Evolutionary conservation across 2,329 filamentous ascomycete genomes (phyloP).

Genomic region (Pseudocercospora pini-densiflorae): DNA sequence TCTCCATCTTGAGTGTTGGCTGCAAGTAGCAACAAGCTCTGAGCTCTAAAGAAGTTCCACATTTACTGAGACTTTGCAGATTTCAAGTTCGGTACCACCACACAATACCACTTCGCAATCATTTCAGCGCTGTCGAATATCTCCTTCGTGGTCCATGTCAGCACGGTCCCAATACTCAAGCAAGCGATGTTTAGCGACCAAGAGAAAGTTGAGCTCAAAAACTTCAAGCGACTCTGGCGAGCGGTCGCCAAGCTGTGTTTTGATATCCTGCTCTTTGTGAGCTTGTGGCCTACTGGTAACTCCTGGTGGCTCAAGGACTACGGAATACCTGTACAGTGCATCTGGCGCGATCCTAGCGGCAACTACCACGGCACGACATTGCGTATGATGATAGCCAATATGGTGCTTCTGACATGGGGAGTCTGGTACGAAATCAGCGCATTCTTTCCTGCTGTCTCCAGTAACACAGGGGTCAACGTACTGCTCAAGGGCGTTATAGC

Average conservation of each 20-base stretch:
- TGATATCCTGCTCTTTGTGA: neutral
- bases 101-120: constrained; percentile 4
- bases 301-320: neutral
- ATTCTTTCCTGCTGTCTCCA: neutral
- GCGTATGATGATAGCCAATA: neutral
- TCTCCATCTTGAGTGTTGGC: constrained; percentile 1
- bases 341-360: neutral
- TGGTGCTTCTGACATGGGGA: constrained; percentile 1
- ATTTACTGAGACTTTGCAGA: neutral
- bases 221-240: constrained; percentile 6
- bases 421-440: neutral
- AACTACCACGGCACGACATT: neutral
- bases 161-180: neutral
- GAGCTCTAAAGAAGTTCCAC: no score
- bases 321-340: neutral
- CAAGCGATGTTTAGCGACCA: neutral
- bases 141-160: neutral
- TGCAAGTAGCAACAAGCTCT: neutral
- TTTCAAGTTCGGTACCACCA: neutral
- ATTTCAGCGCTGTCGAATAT: neutral
- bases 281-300: neutral
- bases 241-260: neutral
- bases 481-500: neutral
- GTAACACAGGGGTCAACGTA: neutral
- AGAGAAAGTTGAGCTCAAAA: neutral